These are phyloP conservation scores for Plectranthus barbatus DNA, from an alignment of 257 asterid genomes.

Conservation along the genomic window DNA sequence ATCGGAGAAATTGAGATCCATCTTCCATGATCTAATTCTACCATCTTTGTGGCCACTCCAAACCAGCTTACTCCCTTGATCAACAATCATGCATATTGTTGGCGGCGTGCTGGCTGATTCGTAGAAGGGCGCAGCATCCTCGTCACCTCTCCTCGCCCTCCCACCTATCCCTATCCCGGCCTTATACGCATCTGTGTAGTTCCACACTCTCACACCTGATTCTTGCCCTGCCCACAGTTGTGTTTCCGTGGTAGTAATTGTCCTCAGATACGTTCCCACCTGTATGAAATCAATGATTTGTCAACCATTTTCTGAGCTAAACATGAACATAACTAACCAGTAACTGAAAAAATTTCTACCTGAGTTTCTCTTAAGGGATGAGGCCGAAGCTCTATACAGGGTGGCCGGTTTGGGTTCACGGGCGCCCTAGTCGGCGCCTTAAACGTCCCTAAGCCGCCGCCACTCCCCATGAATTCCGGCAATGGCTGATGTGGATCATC, in stretches of 20 bases:
- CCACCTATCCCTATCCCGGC: conserved; percentile 64
- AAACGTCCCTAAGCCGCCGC: conserved; percentile 52
- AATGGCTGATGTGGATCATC: conserved; percentile 36
- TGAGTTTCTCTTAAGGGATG: conserved; percentile 75
- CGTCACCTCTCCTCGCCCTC: conserved; percentile 78
- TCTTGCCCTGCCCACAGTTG: too few species aligned
- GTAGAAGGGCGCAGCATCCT: conserved; percentile 82
- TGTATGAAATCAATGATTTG: conserved; percentile 12
- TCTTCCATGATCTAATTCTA: conserved; percentile 80
- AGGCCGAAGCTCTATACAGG: conserved; percentile 65
- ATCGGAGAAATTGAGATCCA: conserved; percentile 53
- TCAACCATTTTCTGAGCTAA: too few species aligned
- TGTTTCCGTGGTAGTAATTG: conserved; percentile 69
- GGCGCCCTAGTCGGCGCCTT: conserved; percentile 62
- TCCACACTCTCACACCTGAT: too few species aligned
- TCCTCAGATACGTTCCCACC: conserved; percentile 76
- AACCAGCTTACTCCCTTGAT: conserved; percentile 65
- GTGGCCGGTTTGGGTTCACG: conserved; percentile 59
- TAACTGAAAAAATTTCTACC: conserved; percentile 26
- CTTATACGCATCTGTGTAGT: conserved; percentile 59
- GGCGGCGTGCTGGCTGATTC: conserved; percentile 70
- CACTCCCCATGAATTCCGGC: conserved; percentile 56
- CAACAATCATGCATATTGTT: conserved; percentile 59
- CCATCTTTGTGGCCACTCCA: conserved; percentile 99
- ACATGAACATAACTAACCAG: too few species aligned